A percentile compares a stretch with the other conserved stretches of the same genome.
These are phyloP conservation scores for Mycena alexandri DNA, from an alignment of 768 basidiomycete species.

Conservation along the genomic window DNA sequence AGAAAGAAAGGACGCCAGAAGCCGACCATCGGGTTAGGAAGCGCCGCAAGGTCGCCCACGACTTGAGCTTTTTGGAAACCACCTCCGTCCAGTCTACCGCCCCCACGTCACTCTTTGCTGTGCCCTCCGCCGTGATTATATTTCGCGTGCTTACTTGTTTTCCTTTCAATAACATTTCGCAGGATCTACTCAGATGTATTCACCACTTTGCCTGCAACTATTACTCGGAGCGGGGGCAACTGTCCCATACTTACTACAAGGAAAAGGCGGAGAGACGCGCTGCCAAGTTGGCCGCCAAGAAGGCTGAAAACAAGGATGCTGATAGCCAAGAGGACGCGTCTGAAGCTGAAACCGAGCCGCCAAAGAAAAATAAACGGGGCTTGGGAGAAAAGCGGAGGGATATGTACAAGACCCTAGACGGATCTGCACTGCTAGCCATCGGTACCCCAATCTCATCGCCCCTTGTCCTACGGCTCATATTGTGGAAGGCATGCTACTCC, in stretches of 20 bases:
- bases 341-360: slow-evolving; percentile 37
- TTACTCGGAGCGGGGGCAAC: slow-evolving; percentile 72
- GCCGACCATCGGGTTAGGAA: slow-evolving; percentile 6
- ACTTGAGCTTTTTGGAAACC: slow-evolving; percentile 29
- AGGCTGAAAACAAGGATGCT: slow-evolving; percentile 22
- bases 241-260: slow-evolving; percentile 64
- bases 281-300: slow-evolving; percentile 19
- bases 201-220: slow-evolving; percentile 63
- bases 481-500: slow-evolving; percentile 71
- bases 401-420: slow-evolving; percentile 84
- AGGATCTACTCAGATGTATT: slow-evolving; percentile 66
- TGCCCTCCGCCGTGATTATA: slow-evolving; percentile 35
- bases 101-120: slow-evolving; percentile 17
- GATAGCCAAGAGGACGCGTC: slow-evolving; percentile 38
- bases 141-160: not conserved
- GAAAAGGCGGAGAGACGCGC: slow-evolving; percentile 41
- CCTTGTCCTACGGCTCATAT: slow-evolving; percentile 6
- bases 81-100: not conserved
- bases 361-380: slow-evolving; percentile 27
- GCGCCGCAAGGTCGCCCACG: slow-evolving; percentile 27
- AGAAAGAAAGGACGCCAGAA: slow-evolving; percentile 5
- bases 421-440: slow-evolving; percentile 78
- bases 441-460: slow-evolving; percentile 55
- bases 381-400: slow-evolving; percentile 52
- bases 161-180: not conserved